Percentiles rank a stretch among this genome's conserved stretches.
These are phyloP conservation scores for Talaromyces nanjingensis DNA, from an alignment of 495 filamentous ascomycete genomes.

Conservation along the genomic window DNA sequence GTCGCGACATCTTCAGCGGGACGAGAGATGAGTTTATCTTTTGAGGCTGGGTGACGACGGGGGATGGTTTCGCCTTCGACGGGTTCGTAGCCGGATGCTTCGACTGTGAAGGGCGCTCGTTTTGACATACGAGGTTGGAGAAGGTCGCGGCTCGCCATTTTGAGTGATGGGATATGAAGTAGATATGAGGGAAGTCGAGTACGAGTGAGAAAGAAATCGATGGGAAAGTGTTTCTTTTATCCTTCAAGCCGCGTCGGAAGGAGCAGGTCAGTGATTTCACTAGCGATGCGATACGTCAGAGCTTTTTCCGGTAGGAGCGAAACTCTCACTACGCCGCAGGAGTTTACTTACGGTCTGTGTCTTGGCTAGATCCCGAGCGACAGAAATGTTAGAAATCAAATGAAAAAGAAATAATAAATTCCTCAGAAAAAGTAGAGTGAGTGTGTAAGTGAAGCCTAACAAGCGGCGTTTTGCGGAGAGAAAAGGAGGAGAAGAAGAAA, in stretches of 20 bases:
- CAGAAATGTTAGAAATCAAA: neutral
- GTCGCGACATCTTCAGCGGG: slow-evolving; percentile 71
- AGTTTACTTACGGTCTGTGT: neutral
- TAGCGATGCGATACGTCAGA: neutral
- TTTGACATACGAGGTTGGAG: slow-evolving; percentile 57
- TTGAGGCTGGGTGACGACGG: slow-evolving; percentile 65
- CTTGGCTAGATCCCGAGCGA: neutral
- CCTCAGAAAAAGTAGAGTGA: neutral
- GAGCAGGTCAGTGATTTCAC: neutral
- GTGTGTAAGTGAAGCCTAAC: neutral
- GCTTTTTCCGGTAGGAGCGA: neutral
- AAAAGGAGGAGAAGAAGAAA: neutral
- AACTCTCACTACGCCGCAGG: neutral
- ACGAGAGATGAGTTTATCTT: slow-evolving; percentile 59
- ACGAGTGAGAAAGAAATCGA: neutral
- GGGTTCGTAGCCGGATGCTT: slow-evolving; percentile 63
- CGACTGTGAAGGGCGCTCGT: slow-evolving; percentile 66
- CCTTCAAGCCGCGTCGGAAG: neutral
- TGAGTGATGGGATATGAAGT: neutral
- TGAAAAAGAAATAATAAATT: neutral
- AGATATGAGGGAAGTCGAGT: neutral
- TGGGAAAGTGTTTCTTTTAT: neutral
- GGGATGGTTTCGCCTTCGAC: slow-evolving; percentile 88
- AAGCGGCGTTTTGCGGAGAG: neutral
- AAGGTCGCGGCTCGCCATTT: slow-evolving; percentile 40